Evolutionary conservation across 1,284 basidiomycete species (phyloP).

Genomic region (Chondrostereum purpureum): DNA sequence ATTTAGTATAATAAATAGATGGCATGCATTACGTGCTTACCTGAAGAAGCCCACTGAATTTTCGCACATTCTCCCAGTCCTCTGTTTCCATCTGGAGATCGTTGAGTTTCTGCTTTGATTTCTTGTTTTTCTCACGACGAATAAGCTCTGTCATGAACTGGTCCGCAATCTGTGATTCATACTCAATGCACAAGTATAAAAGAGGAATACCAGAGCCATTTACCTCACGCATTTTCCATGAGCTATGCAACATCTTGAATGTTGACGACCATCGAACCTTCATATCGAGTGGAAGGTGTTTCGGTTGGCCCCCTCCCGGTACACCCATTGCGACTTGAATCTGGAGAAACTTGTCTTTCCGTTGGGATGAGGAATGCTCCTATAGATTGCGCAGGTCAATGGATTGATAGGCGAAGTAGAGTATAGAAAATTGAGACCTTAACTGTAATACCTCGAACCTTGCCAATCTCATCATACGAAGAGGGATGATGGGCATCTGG

Average conservation of each 20-base stretch:
- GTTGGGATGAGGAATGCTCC: slow-evolving; percentile 5
- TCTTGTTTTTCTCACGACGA: background rate
- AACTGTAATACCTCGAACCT: no score
- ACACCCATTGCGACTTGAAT: slow-evolving; percentile 3
- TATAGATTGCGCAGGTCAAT: slow-evolving; percentile 2
- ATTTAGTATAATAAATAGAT: background rate
- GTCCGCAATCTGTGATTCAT: no score
- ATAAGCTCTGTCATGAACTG: background rate
- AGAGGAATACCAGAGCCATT: no score
- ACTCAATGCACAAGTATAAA: no score
- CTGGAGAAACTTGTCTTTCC: slow-evolving; percentile 7
- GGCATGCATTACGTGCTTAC: background rate
- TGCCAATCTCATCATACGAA: background rate
- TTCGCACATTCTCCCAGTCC: background rate
- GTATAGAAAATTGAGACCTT: no score
- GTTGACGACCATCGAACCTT: slow-evolving; percentile 13
- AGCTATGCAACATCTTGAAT: slow-evolving; percentile 7
- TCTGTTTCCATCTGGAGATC: background rate
- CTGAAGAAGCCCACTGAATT: background rate
- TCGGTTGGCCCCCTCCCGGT: background rate
- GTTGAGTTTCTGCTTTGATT: background rate
- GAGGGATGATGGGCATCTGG: background rate
- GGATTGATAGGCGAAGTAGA: background rate
- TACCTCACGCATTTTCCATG: slow-evolving; percentile 3
- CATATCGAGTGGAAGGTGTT: slow-evolving; percentile 15